Base-by-base conservation (phyloP, 2,329 filamentous ascomycete genomes). In the Stemphylium lycopersici region DNA sequence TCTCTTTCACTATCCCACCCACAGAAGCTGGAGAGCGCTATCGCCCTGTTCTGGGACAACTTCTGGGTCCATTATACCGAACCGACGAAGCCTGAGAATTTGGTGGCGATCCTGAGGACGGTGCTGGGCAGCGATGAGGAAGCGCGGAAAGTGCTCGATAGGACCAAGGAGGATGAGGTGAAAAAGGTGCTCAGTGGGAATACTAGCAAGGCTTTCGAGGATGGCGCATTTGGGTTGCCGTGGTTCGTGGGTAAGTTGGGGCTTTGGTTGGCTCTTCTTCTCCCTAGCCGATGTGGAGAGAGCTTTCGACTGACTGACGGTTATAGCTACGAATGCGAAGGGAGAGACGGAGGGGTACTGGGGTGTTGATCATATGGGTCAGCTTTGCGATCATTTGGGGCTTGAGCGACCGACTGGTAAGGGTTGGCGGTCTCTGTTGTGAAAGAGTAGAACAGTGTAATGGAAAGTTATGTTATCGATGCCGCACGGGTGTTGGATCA, bases 341-440 rank as follows among this genome's bases (percentile, higher is more conserved):
- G 84, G 84, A 0, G 71, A 81, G 63, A 83, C 69, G 33, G 83
- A 86, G 58, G 71, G 72, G 0, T 87, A 83, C 62, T 87, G 83
- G 81, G 85, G 85, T 0, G 79, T 87, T 12, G 84, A 87, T 74
- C 83, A 86, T 69, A 59, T 87, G 38, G 84, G 81, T 1, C 79
- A 82, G 63, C 73, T 87, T 3, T 75, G 77, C 36, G 78, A 82
- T 51, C 80, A 82, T 67, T 59, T 87, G 53, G 81, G 77, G 1
- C 60, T 87, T 52, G 79, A 85, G 34, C 71, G 69, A 36, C 69
- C 70, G 4, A 41, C 56, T 33, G 65, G 67, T 7, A 74, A 63
- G 41, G 75, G 69, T 2, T 76, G 76, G 69, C 72, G 62, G 57
- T 71, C 76, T 39, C 64, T 80, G 65, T 53, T 80, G 36, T 72